These are phyloP conservation scores for Bjerkandera adusta DNA, from an alignment of 1,284 basidiomycete species.

Conservation along the genomic window DNA sequence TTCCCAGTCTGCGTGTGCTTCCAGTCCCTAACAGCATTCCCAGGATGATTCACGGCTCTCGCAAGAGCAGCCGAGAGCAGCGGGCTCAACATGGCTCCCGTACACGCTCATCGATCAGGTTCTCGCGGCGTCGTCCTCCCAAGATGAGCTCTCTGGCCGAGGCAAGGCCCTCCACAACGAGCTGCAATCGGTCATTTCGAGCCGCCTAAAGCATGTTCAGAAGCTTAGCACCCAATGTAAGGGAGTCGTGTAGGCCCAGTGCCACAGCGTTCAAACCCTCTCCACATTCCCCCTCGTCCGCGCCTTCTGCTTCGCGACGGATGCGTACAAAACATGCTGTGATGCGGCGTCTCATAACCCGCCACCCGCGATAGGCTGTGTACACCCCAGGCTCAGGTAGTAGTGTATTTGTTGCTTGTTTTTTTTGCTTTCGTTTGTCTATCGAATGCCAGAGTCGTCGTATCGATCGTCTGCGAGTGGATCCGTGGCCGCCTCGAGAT, in stretches of 20 bases:
- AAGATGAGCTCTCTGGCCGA: conserved; percentile 47
- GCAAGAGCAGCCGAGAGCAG: conserved; percentile 52
- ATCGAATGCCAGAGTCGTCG: too few species aligned
- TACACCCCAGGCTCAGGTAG: too few species aligned
- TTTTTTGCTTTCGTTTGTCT: too few species aligned
- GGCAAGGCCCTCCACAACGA: conserved; percentile 40
- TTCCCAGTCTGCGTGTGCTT: conserved; percentile 27
- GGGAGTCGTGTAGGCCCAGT: not conserved
- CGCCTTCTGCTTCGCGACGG: not conserved
- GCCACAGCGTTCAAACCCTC: too few species aligned
- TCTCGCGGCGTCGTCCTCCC: conserved; percentile 60
- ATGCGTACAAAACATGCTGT: too few species aligned
- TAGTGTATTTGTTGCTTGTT: too few species aligned
- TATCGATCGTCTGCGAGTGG: too few species aligned
- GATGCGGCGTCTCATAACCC: too few species aligned
- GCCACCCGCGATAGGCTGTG: too few species aligned
- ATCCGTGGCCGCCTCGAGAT: too few species aligned
- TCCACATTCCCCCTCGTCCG: not conserved
- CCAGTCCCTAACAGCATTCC: too few species aligned
- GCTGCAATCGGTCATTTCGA: conserved; percentile 56
- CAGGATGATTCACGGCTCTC: conserved; percentile 61
- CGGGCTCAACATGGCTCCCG: conserved; percentile 73
- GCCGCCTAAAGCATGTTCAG: conserved; percentile 62
- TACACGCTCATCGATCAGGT: conserved; percentile 89
- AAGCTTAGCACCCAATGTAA: conserved; percentile 39